These are phyloP conservation scores for Xerocomus brunneocitrinus DNA, from an alignment of 768 basidiomycete species.

Conservation along the genomic window DNA sequence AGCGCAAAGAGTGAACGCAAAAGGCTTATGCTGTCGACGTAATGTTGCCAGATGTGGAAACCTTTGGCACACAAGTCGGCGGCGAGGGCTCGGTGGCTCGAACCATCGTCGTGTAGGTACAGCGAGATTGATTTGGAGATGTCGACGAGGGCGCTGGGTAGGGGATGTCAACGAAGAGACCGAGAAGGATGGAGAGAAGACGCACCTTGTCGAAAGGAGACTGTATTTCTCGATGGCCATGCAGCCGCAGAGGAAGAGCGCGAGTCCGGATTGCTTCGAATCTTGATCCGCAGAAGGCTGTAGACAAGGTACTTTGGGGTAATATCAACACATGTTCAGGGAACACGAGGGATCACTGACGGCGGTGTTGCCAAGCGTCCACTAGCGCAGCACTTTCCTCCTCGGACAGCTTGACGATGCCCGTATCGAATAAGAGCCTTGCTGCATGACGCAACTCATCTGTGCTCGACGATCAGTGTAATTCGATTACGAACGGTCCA, in stretches of 20 bases:
- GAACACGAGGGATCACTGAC: conserved; percentile 36
- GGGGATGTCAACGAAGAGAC: not conserved
- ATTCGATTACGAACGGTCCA: not conserved
- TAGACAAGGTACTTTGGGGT: conserved; percentile 50
- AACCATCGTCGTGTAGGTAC: conserved; percentile 71
- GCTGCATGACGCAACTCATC: conserved; percentile 77
- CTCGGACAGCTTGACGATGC: conserved; percentile 62
- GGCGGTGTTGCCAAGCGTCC: conserved; percentile 58
- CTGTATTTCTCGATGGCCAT: conserved; percentile 78
- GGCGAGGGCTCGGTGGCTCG: conserved; percentile 63
- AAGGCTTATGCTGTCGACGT: conserved; percentile 85
- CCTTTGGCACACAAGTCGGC: conserved; percentile 90
- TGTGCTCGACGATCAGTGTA: conserved; percentile 25
- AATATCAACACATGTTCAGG: conserved; percentile 8
- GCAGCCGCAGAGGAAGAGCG: conserved; percentile 78
- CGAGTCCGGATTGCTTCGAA: conserved; percentile 54
- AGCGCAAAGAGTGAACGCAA: conserved; percentile 79
- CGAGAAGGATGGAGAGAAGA: not conserved
- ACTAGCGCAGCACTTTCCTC: conserved; percentile 55
- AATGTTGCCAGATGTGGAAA: conserved; percentile 92
- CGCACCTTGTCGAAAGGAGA: conserved; percentile 67
- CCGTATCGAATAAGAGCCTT: conserved; percentile 72
- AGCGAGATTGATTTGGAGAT: conserved; percentile 77
- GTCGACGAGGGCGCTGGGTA: conserved; percentile 52
- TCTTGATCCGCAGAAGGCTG: conserved; percentile 60